phyloP scores from a whole-genome alignment of 352 stramenopile species.

The Phytophthora pisi region DNA sequence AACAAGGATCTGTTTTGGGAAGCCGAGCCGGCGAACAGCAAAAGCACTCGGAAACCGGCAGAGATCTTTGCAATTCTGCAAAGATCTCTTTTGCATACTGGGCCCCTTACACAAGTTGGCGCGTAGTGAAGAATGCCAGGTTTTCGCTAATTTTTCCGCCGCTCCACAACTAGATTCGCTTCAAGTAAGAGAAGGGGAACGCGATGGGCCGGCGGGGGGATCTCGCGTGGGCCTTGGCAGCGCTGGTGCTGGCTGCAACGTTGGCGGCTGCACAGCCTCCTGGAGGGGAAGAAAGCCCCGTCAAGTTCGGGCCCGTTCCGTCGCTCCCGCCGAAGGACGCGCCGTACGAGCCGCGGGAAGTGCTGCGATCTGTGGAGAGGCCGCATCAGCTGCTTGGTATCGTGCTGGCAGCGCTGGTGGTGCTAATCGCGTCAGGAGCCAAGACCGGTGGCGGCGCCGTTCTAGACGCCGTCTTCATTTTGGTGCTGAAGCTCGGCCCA shows the following conservation, averaged over 20 bases:
- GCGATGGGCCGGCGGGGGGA: constrained; percentile 6
- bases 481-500: constrained; percentile 88
- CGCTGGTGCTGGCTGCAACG: constrained; percentile 10
- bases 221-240: constrained; percentile 13
- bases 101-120: too few relatives aligned
- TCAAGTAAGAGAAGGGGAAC: constrained; percentile 19
- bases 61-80: too few relatives aligned
- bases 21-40: too few relatives aligned
- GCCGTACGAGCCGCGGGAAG: constrained; percentile 24
- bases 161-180: constrained; percentile 9
- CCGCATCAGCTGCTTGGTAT: constrained; percentile 39
- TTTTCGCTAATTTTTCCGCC: too few relatives aligned
- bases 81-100: too few relatives aligned
- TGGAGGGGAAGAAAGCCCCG: constrained; percentile 19
- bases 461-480: constrained; percentile 93
- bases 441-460: constrained; percentile 89
- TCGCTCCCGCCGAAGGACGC: constrained; percentile 25
- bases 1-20: too few relatives aligned
- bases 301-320: constrained; percentile 33
- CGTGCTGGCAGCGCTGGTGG: constrained; percentile 44
- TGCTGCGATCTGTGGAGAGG: constrained; percentile 23
- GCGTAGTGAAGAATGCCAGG: too few relatives aligned
- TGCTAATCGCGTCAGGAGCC: constrained; percentile 71
- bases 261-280: constrained; percentile 9
- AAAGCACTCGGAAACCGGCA: too few relatives aligned